Evolutionary conservation across 2,329 filamentous ascomycete genomes (phyloP).

Genomic region (Paramyrothecium roridum): DNA sequence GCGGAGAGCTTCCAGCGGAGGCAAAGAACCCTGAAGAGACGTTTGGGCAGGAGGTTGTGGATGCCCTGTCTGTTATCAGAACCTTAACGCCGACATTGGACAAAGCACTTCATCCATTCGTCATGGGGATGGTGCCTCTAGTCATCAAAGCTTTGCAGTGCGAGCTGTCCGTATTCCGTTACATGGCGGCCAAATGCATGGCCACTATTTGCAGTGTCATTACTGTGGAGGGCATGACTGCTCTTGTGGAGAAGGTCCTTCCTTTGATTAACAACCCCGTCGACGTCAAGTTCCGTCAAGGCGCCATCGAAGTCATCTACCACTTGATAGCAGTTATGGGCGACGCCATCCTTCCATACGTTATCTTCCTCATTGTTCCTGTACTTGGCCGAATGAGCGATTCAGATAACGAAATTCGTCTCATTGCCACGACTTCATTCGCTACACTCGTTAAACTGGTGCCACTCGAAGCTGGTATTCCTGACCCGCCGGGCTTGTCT

Average conservation of each 20-base stretch:
- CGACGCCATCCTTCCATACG: constrained; percentile 90
- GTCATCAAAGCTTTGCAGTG: constrained; percentile 87
- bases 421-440: constrained; percentile 95
- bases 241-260: constrained; percentile 87
- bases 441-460: constrained; percentile 96
- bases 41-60: constrained; percentile 88
- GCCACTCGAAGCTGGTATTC: constrained; percentile 93
- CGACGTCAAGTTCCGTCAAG: constrained; percentile 86
- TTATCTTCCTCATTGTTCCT: constrained; percentile 97
- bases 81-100: constrained; percentile 92
- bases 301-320: constrained; percentile 92
- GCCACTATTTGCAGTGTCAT: constrained; percentile 97
- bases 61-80: constrained; percentile 88
- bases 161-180: constrained; percentile 85
- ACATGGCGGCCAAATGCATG: constrained; percentile 95
- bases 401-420: constrained; percentile 89
- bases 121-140: constrained; percentile 79
- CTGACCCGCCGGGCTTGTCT: constrained; percentile 90
- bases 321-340: constrained; percentile 99
- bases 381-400: constrained; percentile 98
- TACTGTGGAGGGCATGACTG: constrained; percentile 91
- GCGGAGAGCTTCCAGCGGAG: constrained; percentile 66
- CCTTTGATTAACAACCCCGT: constrained; percentile 89
- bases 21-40: constrained; percentile 70
- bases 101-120: constrained; percentile 69